Base-by-base conservation (phyloP, 805 yeast genomes). In the Ogataea salicorniae region DNA sequence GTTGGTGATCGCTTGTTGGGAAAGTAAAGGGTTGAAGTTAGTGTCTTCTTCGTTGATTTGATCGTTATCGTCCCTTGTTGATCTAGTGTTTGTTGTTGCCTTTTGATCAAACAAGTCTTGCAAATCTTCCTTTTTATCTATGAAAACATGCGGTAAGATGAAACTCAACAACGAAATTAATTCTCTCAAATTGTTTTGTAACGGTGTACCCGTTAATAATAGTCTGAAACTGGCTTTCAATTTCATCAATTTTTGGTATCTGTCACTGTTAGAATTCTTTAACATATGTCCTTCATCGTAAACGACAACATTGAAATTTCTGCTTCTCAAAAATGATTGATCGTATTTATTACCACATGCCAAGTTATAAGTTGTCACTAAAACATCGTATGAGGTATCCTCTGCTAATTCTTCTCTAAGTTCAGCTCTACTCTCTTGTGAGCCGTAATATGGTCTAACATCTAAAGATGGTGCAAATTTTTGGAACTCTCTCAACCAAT, bases 211-310 rank as follows among this genome's bases (percentile, higher is more conserved):
- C 1, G 99, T 94, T 50, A 94, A 74, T 41, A 94, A 68, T 33
- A 94, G 70, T 57, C 99, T 76, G 69, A 92, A 94, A n/a, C 78
- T 76, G 1, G 94, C 97, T 49, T 75, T 77, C 45, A 94, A 71
- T 58, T 80, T 80, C 95, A 92, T 91, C 51, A 94, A 73, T 66
- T 90, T 92, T 50, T 71, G 74, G 63, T 92, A 94, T 56, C 99
- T 76, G 59, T 92, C 98, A 31, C 94, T 80, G 50, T 77, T 74
- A 3, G 96, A 86, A 66, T 94, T 94, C 64, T 94, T 94, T 56
- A 94, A 74, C 87, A 94, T 83, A 66, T 94, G 99, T 2, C 99
- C 99, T 72, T 94, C 99, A 66, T 94, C 99, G 62, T 88, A 94
- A 1, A 94, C 92, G 51, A 95, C 81, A 55, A 85, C 87, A 64